Conservation (phyloP, 2,329 filamentous ascomycete species). For the Paraphoma sp. region DNA sequence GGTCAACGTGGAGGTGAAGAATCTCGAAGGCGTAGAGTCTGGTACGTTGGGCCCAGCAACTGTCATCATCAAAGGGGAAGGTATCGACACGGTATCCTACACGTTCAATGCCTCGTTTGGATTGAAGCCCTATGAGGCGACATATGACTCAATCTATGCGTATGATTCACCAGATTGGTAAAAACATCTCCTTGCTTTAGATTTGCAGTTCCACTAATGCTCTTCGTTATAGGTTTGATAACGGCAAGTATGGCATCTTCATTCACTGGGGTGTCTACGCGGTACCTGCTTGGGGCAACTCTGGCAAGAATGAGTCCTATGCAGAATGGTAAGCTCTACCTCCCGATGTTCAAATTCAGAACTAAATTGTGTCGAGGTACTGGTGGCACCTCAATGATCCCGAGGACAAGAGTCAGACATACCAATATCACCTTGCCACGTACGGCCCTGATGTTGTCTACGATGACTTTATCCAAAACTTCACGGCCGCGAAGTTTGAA, state of each 20-base stretch:
- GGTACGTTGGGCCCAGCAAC: background rate
- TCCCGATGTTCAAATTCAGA: background rate
- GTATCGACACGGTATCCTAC: conserved; percentile 1
- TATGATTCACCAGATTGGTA: conserved; percentile 16
- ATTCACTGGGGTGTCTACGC: conserved; percentile 65
- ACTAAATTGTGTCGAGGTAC: conserved; percentile 51
- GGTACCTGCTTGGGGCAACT: conserved; percentile 62
- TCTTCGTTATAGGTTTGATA: background rate
- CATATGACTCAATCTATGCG: conserved; percentile 14
- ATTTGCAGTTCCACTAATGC: background rate
- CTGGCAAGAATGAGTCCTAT: conserved; percentile 46
- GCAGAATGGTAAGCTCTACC: conserved; percentile 48
- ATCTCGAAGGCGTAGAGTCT: background rate
- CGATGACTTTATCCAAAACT: conserved; percentile 62
- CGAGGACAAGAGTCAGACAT: conserved; percentile 1
- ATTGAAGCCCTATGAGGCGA: conserved; percentile 13
- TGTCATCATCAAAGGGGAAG: conserved; percentile 6
- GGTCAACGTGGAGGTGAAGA: background rate
- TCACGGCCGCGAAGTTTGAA: conserved; percentile 48
- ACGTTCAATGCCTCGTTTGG: conserved; percentile 3
- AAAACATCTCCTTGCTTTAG: background rate
- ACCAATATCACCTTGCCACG: conserved; percentile 48
- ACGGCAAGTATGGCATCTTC: conserved; percentile 64
- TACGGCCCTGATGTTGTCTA: conserved; percentile 60
- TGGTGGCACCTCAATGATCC: background rate